Percentiles rank a stretch among this genome's conserved stretches.
Conservation (phyloP, 257 asterid genomes). For the Solanum pimpinellifolium region DNA sequence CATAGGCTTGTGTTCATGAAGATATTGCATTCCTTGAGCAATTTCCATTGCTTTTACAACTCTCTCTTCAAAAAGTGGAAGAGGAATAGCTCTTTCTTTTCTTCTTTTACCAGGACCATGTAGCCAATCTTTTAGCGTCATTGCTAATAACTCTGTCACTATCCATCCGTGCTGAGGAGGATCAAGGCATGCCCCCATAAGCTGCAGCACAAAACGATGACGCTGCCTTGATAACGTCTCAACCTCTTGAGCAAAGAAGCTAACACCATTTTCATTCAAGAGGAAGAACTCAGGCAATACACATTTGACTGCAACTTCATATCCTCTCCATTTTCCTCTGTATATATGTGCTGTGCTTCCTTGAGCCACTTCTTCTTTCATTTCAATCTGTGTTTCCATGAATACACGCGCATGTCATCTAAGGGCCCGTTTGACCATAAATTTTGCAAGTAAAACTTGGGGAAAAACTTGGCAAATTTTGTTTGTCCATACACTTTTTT, state of each 20-base stretch:
- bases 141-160: conserved; percentile 43
- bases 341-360: conserved; percentile 67
- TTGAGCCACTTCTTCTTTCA: conserved; percentile 41
- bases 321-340: conserved; percentile 63
- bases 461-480: no score
- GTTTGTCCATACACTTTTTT: no score
- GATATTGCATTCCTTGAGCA: conserved; percentile 77
- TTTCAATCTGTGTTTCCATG: conserved; percentile 37
- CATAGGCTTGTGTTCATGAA: conserved; percentile 54
- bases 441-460: no score
- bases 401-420: background rate
- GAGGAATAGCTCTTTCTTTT: conserved; percentile 31
- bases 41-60: conserved; percentile 48
- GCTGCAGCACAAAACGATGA: conserved; percentile 61
- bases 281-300: conserved; percentile 51
- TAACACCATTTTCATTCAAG: conserved; percentile 44
- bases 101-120: conserved; percentile 60
- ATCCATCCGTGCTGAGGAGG: conserved; percentile 65
- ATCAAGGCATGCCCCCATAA: conserved; percentile 59
- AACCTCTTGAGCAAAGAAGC: conserved; percentile 63
- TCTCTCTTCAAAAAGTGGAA: conserved; percentile 44
- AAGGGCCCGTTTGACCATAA: no score
- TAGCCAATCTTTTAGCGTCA: conserved; percentile 46
- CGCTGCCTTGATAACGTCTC: conserved; percentile 58
- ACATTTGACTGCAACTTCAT: conserved; percentile 59